phyloP scores from a whole-genome alignment of 1,284 basidiomycete species.

The Apiotrichum sp. region DNA sequence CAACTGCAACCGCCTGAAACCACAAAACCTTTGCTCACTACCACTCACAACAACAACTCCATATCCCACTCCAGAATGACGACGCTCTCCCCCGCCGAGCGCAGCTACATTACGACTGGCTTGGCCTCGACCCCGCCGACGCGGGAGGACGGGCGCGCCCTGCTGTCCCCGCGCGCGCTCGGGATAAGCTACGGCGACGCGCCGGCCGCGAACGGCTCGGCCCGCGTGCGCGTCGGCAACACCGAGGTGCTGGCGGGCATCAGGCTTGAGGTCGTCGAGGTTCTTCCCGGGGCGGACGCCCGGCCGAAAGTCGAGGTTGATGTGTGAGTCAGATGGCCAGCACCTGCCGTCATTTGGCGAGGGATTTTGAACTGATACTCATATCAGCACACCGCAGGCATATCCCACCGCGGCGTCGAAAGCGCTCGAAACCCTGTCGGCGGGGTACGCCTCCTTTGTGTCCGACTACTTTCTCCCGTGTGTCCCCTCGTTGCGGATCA shows the following conservation, averaged over 20 bases:
- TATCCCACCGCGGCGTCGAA: slow-evolving; percentile 27
- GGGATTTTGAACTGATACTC: background rate
- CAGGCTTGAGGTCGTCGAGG: slow-evolving; percentile 41
- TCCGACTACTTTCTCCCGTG: slow-evolving; percentile 42
- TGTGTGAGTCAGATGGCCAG: slow-evolving; percentile 30
- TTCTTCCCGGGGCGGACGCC: background rate
- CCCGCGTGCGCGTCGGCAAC: slow-evolving; percentile 34
- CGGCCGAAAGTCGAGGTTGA: slow-evolving; percentile 37
- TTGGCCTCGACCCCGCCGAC: slow-evolving; percentile 36
- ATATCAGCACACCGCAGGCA: slow-evolving; percentile 42
- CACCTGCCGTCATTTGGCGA: too few species aligned
- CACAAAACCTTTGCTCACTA: background rate
- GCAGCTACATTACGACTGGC: slow-evolving; percentile 42
- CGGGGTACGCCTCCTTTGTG: slow-evolving; percentile 32
- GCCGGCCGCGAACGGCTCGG: slow-evolving; percentile 43
- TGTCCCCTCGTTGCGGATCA: slow-evolving; percentile 36
- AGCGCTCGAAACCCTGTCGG: slow-evolving; percentile 27
- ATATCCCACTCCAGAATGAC: slow-evolving; percentile 1
- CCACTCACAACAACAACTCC: background rate
- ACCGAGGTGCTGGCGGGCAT: slow-evolving; percentile 46
- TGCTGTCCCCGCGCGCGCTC: slow-evolving; percentile 33
- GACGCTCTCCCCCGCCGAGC: slow-evolving; percentile 41
- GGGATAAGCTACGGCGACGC: slow-evolving; percentile 39
- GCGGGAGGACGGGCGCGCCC: slow-evolving; percentile 34
- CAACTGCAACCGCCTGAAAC: too few species aligned